Percentiles rank a stretch among this genome's conserved stretches.
phyloP scores from a whole-genome alignment of 257 asterid genomes.

The Solanum tacnaense region DNA sequence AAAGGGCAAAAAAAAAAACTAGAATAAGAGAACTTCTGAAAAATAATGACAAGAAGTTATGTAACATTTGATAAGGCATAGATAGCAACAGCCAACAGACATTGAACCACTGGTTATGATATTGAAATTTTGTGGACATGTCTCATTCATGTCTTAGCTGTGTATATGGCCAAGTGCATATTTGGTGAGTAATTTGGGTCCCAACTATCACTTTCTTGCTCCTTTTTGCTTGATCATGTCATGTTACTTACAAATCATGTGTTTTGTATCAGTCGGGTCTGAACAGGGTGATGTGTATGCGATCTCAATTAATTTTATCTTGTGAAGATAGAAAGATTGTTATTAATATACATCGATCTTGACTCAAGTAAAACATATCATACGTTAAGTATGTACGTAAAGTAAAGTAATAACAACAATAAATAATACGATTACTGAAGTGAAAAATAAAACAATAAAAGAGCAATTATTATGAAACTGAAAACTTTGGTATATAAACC shows the following conservation, averaged over 20 bases:
- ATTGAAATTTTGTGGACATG: neutral
- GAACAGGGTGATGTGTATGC: neutral
- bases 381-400: too few species aligned
- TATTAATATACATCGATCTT: neutral
- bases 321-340: neutral
- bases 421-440: neutral
- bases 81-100: neutral
- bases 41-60: neutral
- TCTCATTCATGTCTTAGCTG: slow-evolving; percentile 1
- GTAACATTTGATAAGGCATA: neutral
- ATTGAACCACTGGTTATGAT: neutral
- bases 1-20: neutral
- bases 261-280: neutral
- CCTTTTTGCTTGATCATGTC: slow-evolving; percentile 11
- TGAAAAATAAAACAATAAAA: neutral
- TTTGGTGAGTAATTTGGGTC: slow-evolving; percentile 26
- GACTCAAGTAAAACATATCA: neutral
- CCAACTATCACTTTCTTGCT: slow-evolving; percentile 20
- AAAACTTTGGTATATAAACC: neutral
- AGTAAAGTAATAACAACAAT: neutral
- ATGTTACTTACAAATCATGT: neutral
- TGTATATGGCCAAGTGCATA: slow-evolving; percentile 7
- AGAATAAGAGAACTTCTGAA: neutral
- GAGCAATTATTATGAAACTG: neutral
- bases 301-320: neutral